Evolutionary conservation across 768 basidiomycete species (phyloP).

Genomic region (Lyophyllum decastes): DNA sequence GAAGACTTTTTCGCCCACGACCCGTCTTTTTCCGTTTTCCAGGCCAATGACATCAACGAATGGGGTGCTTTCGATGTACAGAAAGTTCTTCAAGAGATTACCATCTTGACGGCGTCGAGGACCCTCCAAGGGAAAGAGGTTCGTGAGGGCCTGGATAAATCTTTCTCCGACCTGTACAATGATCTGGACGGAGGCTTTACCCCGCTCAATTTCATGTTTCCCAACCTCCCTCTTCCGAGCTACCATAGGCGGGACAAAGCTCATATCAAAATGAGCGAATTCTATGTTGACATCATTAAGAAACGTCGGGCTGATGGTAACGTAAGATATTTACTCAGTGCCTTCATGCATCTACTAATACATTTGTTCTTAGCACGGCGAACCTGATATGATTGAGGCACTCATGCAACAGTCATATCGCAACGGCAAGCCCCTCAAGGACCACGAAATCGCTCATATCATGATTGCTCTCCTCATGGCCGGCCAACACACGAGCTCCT

Average conservation of each 20-base stretch:
- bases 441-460: slow-evolving; percentile 96
- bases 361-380: slow-evolving; percentile 39
- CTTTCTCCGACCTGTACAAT: slow-evolving; percentile 81
- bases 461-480: slow-evolving; percentile 99
- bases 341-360: slow-evolving; percentile 2
- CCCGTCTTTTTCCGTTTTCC: slow-evolving; percentile 58
- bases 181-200: slow-evolving; percentile 97
- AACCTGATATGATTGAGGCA: slow-evolving; percentile 91
- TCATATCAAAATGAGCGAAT: slow-evolving; percentile 90
- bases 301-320: slow-evolving; percentile 59
- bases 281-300: slow-evolving; percentile 86
- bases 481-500: slow-evolving; percentile 97
- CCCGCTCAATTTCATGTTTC: slow-evolving; percentile 93
- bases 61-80: slow-evolving; percentile 81
- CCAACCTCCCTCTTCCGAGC: slow-evolving; percentile 87
- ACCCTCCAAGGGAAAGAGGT: slow-evolving; percentile 95
- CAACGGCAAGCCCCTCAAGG: slow-evolving; percentile 71
- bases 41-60: slow-evolving; percentile 65
- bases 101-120: slow-evolving; percentile 90
- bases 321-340: slow-evolving; percentile 31
- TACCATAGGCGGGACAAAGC: slow-evolving; percentile 89
- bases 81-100: slow-evolving; percentile 80
- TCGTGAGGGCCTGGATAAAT: slow-evolving; percentile 72
- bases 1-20: slow-evolving; percentile 72
- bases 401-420: slow-evolving; percentile 85